Percentiles rank a stretch among this genome's conserved stretches.
Conservation (phyloP, 1,284 basidiomycete genomes). For the Fistulinella cinereoalba region DNA sequence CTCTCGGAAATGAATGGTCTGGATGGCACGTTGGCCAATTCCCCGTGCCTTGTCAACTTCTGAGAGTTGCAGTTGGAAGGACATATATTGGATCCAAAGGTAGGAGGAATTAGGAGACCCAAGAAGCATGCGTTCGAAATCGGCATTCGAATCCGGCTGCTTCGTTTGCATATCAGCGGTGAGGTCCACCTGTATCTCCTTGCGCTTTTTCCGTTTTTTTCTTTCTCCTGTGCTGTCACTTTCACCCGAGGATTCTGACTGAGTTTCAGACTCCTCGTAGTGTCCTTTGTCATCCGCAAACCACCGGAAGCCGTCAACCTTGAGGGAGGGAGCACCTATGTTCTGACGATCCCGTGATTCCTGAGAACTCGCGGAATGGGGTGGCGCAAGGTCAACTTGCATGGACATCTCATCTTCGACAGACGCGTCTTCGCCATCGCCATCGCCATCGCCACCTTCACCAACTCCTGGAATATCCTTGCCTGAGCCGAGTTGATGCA, state of each 20-base stretch:
- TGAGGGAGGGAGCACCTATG: conserved; percentile 39
- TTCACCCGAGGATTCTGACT: conserved; percentile 42
- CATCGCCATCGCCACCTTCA: conserved; percentile 31
- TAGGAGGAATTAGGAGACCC: conserved; percentile 98
- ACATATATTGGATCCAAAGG: conserved; percentile 99
- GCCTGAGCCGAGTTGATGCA: conserved; percentile 15
- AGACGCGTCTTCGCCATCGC: conserved; percentile 35
- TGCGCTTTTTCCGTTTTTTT: conserved; percentile 66
- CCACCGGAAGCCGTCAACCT: conserved; percentile 73
- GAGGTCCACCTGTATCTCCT: conserved; percentile 75
- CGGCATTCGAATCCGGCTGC: conserved; percentile 86
- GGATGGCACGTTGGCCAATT: conserved; percentile 81
- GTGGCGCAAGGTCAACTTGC: conserved; percentile 41
- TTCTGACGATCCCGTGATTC: conserved; percentile 14
- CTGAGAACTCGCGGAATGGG: conserved; percentile 16
- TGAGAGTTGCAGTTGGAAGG: conserved; percentile 93
- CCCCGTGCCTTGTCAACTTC: conserved; percentile 93
- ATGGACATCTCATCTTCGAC: conserved; percentile 40
- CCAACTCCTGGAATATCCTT: conserved; percentile 23
- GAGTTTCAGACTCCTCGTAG: conserved; percentile 30
- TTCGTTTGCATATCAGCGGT: conserved; percentile 84
- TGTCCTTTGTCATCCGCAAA: conserved; percentile 40
- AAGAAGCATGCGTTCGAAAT: conserved; percentile 92
- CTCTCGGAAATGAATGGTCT: conserved; percentile 92
- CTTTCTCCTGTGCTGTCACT: conserved; percentile 50